Evolutionary conservation across 2,329 filamentous ascomycete genomes (phyloP).

Genomic region (Phialophora expanda): DNA sequence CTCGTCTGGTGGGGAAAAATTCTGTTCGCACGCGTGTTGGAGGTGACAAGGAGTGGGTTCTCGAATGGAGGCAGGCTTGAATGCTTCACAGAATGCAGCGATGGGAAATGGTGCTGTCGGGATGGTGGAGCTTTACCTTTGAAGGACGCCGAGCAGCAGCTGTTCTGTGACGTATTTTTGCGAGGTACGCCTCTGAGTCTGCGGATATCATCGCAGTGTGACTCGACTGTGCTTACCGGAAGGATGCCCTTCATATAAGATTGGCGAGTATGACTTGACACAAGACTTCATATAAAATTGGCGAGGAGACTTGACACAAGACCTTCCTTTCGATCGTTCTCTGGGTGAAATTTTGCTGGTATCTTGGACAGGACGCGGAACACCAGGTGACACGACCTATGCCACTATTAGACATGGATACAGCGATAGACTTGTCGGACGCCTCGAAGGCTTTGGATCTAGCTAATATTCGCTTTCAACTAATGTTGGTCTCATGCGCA

Average conservation of each 20-base stretch:
- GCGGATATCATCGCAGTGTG: conserved; percentile 20
- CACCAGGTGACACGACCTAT: conserved; percentile 12
- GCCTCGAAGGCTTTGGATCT: conserved; percentile 85
- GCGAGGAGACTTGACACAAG: not conserved
- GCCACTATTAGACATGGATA: conserved; percentile 70
- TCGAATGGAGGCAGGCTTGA: not conserved
- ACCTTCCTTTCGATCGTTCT: not conserved
- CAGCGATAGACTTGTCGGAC: conserved; percentile 85
- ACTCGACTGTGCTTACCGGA: conserved; percentile 15
- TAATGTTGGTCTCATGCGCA: conserved; percentile 69
- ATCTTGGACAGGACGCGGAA: not conserved
- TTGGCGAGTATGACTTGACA: not conserved
- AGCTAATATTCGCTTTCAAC: conserved; percentile 86
- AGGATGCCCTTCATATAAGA: not conserved
- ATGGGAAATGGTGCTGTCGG: not conserved
- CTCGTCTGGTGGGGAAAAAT: conserved; percentile 1
- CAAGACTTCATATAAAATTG: not conserved
- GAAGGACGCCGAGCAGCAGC: conserved; percentile 12
- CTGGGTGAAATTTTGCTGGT: not conserved
- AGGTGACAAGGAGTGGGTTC: not conserved
- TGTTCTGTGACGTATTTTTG: conserved; percentile 4
- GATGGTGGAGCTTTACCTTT: conserved; percentile 5
- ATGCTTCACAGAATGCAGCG: not conserved
- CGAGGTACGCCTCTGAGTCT: not conserved
- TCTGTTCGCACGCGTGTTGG: not conserved